phyloP scores from a whole-genome alignment of 257 asterid genomes.

The Capsicum chinense region DNA sequence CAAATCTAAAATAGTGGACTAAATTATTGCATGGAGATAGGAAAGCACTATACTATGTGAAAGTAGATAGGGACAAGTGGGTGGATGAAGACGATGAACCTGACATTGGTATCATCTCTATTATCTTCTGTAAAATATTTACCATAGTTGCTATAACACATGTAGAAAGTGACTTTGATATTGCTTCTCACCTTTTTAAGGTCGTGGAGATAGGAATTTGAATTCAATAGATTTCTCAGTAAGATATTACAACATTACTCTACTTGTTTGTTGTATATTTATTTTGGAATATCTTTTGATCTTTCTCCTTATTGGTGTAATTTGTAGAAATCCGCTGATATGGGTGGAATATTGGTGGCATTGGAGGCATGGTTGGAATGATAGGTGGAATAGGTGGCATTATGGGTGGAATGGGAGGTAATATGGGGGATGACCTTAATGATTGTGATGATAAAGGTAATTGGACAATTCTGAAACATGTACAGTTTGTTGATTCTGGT shows the following conservation, averaged over 20 bases:
- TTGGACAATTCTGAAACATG: neutral
- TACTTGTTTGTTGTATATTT: neutral
- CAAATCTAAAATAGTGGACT: constrained; percentile 86
- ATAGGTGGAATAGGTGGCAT: constrained; percentile 42
- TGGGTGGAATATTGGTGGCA: constrained; percentile 39
- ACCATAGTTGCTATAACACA: neutral
- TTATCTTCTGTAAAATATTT: neutral
- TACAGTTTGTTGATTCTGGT: neutral
- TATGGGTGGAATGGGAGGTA: constrained; percentile 43
- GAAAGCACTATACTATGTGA: constrained; percentile 84
- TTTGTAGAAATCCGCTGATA: constrained; percentile 73
- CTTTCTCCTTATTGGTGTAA: constrained; percentile 17
- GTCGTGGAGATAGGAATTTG: constrained; percentile 72
- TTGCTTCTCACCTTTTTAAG: constrained; percentile 43
- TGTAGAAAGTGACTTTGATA: neutral
- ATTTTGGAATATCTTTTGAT: constrained; percentile 26
- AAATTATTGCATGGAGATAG: constrained; percentile 72
- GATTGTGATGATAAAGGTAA: constrained; percentile 81
- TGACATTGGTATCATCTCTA: constrained; percentile 43
- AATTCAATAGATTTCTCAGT: constrained; percentile 98
- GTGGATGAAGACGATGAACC: constrained; percentile 88
- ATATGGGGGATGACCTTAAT: constrained; percentile 70
- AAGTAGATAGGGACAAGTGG: constrained; percentile 99
- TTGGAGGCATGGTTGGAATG: constrained; percentile 37
- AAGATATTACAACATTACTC: constrained; percentile 28